phyloP scores from a whole-genome alignment of 2,329 filamentous ascomycete genomes.

The Nannizziopsis arthrosporioides region DNA sequence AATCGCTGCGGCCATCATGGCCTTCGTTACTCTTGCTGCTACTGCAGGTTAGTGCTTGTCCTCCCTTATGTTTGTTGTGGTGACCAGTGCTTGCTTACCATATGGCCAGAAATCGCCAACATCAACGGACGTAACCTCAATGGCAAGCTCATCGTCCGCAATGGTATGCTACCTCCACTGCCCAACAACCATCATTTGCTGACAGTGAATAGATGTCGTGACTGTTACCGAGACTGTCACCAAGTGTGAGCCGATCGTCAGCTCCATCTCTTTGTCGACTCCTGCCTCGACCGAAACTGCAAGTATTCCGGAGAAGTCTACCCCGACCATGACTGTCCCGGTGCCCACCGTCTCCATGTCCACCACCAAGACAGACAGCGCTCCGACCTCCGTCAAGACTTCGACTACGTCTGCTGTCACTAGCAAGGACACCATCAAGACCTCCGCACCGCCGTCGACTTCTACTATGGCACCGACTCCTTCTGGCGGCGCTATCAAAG shows the following conservation, averaged over 20 bases:
- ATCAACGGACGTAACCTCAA: conserved; percentile 2
- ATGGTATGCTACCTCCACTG: conserved; percentile 8
- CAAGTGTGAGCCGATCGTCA: conserved; percentile 2
- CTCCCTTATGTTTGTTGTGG: background rate
- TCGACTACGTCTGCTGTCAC: background rate
- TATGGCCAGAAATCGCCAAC: background rate
- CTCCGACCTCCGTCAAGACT: background rate
- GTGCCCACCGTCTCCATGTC: background rate
- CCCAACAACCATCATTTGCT: background rate
- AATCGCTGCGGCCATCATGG: conserved; percentile 18
- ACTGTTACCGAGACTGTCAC: conserved; percentile 21
- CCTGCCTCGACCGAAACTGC: background rate
- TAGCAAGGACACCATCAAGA: background rate
- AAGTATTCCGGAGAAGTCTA: background rate
- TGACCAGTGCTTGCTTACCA: background rate
- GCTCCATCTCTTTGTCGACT: background rate
- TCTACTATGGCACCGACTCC: conserved; percentile 5
- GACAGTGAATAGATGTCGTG: conserved; percentile 2
- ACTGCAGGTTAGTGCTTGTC: conserved; percentile 17
- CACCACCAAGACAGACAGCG: background rate
- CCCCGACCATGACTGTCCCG: background rate
- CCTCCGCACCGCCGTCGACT: background rate
- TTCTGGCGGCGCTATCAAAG: conserved; percentile 2
- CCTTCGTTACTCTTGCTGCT: conserved; percentile 15
- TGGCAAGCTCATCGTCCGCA: conserved; percentile 3